These are phyloP conservation scores for Penicillium janthinellum DNA, from an alignment of 2,329 filamentous ascomycete species.

Conservation along the genomic window DNA sequence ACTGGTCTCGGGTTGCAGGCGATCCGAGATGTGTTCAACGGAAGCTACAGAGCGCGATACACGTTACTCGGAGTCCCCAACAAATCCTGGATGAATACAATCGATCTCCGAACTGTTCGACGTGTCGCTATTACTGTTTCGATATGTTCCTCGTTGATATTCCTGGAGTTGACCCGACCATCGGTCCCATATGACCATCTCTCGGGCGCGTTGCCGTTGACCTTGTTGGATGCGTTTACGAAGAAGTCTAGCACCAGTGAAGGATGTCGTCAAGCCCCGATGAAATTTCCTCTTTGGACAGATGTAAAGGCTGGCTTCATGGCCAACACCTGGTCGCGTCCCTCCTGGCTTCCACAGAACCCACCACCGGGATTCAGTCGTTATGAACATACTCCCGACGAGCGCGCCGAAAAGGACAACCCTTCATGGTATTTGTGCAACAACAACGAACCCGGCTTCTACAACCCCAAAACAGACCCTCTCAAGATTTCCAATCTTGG, in stretches of 20 bases:
- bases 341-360: conserved; percentile 36
- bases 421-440: conserved; percentile 21
- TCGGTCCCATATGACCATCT: conserved; percentile 42
- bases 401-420: conserved; percentile 22
- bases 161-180: conserved; percentile 34
- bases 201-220: conserved; percentile 39
- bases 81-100: conserved; percentile 22
- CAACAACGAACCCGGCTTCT: conserved; percentile 24
- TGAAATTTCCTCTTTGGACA: conserved; percentile 31
- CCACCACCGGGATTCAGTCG: conserved; percentile 34
- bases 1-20: conserved; percentile 27
- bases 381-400: conserved; percentile 27
- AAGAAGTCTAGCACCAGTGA: conserved; percentile 24
- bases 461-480: conserved; percentile 40
- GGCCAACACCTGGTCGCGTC: conserved; percentile 27
- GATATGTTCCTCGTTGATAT: conserved; percentile 30
- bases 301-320: conserved; percentile 6
- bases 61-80: conserved; percentile 22
- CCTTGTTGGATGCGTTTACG: conserved; percentile 35
- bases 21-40: conserved; percentile 20
- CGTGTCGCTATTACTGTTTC: conserved; percentile 21
- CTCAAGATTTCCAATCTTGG: conserved; percentile 43
- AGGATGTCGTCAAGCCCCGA: conserved; percentile 27
- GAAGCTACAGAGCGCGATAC: conserved; percentile 21
- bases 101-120: conserved; percentile 25